Evolutionary conservation across 805 yeast species (phyloP).

Genomic region (Cyberlindnera euphorbiiphila): DNA sequence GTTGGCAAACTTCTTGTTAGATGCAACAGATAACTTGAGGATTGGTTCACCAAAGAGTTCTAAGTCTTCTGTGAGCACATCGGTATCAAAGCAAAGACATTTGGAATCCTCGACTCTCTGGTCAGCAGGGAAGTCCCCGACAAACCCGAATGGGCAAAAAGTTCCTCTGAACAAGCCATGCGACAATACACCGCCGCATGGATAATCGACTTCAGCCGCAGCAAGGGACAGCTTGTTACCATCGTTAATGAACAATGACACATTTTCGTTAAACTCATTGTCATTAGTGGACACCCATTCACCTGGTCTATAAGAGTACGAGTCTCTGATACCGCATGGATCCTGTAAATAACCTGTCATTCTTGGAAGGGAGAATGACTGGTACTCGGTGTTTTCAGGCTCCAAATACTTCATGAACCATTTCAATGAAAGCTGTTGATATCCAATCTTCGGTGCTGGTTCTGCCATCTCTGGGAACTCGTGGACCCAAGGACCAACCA

Average conservation of each 20-base stretch:
- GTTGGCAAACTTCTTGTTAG: slow-evolving; percentile 38
- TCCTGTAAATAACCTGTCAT: slow-evolving; percentile 41
- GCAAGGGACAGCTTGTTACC: slow-evolving; percentile 7
- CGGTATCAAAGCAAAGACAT: slow-evolving; percentile 35
- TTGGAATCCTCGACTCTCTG: slow-evolving; percentile 41
- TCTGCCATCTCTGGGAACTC: slow-evolving; percentile 46
- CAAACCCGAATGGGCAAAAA: slow-evolving; percentile 44
- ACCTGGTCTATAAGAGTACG: slow-evolving; percentile 37
- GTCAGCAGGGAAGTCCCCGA: slow-evolving; percentile 44
- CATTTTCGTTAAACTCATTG: slow-evolving; percentile 13
- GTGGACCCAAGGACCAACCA: slow-evolving; percentile 48
- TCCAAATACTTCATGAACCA: slow-evolving; percentile 41
- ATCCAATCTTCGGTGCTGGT: slow-evolving; percentile 43
- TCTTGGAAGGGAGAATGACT: slow-evolving; percentile 30
- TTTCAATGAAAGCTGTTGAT: slow-evolving; percentile 36
- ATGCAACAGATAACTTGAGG: slow-evolving; percentile 30
- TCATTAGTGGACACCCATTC: slow-evolving; percentile 35
- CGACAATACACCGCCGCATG: slow-evolving; percentile 33
- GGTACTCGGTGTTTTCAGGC: slow-evolving; percentile 21
- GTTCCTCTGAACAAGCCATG: slow-evolving; percentile 44
- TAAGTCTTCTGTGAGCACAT: slow-evolving; percentile 20
- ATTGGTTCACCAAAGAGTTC: slow-evolving; percentile 38
- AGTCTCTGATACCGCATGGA: slow-evolving; percentile 36
- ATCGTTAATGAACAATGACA: slow-evolving; percentile 17
- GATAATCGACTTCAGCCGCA: slow-evolving; percentile 9